Evolutionary conservation across 345 rosid genomes (phyloP).

Genomic region (Melaleuca alternifolia): DNA sequence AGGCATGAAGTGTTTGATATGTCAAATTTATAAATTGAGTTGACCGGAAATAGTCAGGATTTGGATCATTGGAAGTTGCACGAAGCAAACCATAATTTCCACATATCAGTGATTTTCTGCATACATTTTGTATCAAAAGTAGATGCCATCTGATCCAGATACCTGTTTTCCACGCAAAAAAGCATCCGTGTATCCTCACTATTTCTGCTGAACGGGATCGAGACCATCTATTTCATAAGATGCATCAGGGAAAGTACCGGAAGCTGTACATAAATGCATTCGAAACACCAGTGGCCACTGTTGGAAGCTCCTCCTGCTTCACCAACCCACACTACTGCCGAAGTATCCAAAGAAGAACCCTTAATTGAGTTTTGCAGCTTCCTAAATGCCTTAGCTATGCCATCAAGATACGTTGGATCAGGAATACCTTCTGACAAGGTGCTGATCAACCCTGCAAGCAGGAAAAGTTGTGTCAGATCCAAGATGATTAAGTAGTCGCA

Average conservation of each 20-base stretch:
- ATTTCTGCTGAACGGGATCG: neutral
- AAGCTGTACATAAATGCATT: slow-evolving; percentile 82
- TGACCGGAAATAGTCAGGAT: slow-evolving; percentile 87
- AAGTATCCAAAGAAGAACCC: slow-evolving; percentile 20
- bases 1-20: too few relatives aligned
- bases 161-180: slow-evolving; percentile 27
- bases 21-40: too few relatives aligned
- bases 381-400: slow-evolving; percentile 27
- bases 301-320: slow-evolving; percentile 94
- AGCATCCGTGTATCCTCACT: neutral
- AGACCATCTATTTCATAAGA: neutral
- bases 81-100: slow-evolving; percentile 72
- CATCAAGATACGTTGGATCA: slow-evolving; percentile 50
- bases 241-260: slow-evolving; percentile 37
- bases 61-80: slow-evolving; percentile 58
- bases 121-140: slow-evolving; percentile 63
- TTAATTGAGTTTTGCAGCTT: slow-evolving; percentile 36
- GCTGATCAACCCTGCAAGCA: slow-evolving; percentile 39
- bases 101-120: slow-evolving; percentile 68
- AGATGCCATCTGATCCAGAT: slow-evolving; percentile 83
- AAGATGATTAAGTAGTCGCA: neutral
- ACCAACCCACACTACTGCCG: slow-evolving; percentile 73
- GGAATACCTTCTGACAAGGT: slow-evolving; percentile 52
- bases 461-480: neutral
- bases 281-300: slow-evolving; percentile 62